Base-by-base conservation (phyloP, 768 basidiomycete species). In the Lanmaoa pseudosensibilis region DNA sequence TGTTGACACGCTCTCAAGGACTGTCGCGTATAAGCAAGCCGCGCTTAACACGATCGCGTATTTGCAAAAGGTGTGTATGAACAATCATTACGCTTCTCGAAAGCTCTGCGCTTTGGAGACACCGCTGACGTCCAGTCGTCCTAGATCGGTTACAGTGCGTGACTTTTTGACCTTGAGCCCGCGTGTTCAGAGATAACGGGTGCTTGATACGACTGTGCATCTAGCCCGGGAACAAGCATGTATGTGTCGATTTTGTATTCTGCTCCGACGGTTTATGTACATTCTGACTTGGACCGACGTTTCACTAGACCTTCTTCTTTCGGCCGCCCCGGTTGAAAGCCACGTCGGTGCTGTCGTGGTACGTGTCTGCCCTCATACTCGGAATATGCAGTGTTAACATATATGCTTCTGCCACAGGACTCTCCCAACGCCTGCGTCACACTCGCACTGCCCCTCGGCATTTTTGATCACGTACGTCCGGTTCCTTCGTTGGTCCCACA, bases 341-440 rank as follows among this genome's bases (percentile, higher is more conserved):
- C 86, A 87, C 61, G 80, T 87, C 55, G 85, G 82, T n/a, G 85
- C 85, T 21, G 58, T 90, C 32, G 88, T 89, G 43, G 86, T 86
- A 70, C 46, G 81, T 74, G 8, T 41, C 46, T 21, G 27, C 55
- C 3, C 46, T 56, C 8, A 36, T 11, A 25, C n/a, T 52, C 13
- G 34, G 36, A 45, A 21, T 9, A 5, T 25, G 13, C 2, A 10
- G 16, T 33, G 9, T 10, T 51, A 12, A 55, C 12, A 40, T 3
- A 11, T 25, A 18, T 36, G 16, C 25, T 38, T 54, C 46, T 18
- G 33, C 8, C 40, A 56, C 50, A 85, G 85, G 87, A 88, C 68
- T 87, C 86, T 5, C 88, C 88, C 2, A 90, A 90, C 61, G 88
- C 88, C 2, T 88, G 87, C 61, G 86, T 90, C 6, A 89, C 87